A percentile compares a stretch with the other conserved stretches of the same genome.
These are phyloP conservation scores for Stenogyne calaminthoides DNA, from an alignment of 305 asterid genomes.

Conservation along the genomic window DNA sequence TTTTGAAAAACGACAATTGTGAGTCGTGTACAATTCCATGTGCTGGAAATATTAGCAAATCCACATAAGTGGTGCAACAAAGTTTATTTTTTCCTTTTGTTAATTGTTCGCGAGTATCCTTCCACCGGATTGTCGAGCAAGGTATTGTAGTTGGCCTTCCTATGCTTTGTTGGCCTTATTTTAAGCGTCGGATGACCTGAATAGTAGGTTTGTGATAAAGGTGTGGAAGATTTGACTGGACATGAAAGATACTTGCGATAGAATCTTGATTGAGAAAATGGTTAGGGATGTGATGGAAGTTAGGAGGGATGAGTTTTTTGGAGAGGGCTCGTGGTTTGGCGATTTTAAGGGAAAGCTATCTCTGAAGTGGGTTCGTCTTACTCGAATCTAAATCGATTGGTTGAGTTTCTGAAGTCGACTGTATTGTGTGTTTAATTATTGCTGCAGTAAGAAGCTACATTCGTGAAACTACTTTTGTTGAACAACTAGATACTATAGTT, in stretches of 20 bases:
- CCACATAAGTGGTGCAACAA: too few relatives aligned
- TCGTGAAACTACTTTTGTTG: too few relatives aligned
- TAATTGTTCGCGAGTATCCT: too few relatives aligned
- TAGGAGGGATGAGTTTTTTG: constrained; percentile 37
- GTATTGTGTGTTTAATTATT: neutral
- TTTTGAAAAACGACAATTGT: too few relatives aligned
- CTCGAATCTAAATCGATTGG: constrained; percentile 28
- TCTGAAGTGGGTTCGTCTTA: constrained; percentile 34
- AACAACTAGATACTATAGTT: too few relatives aligned
- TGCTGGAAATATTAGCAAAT: too few relatives aligned
- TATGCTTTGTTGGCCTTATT: constrained; percentile 42
- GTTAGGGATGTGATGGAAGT: constrained; percentile 34
- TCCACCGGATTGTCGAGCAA: too few relatives aligned
- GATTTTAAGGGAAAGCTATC: constrained; percentile 20
- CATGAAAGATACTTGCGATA: constrained; percentile 41
- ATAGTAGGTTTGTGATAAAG: constrained; percentile 41
- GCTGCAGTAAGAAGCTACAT: too few relatives aligned
- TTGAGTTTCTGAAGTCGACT: constrained; percentile 28
- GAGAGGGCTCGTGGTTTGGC: constrained; percentile 29
- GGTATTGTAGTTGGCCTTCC: constrained; percentile 36
- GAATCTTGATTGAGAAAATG: constrained; percentile 31
- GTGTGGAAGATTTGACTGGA: constrained; percentile 46
- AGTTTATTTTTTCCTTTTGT: too few relatives aligned
- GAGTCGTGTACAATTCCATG: too few relatives aligned
- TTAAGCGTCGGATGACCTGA: constrained; percentile 38